Conservation (phyloP, 1,284 basidiomycete species). For the Ceratorhiza oryzae-sativae region DNA sequence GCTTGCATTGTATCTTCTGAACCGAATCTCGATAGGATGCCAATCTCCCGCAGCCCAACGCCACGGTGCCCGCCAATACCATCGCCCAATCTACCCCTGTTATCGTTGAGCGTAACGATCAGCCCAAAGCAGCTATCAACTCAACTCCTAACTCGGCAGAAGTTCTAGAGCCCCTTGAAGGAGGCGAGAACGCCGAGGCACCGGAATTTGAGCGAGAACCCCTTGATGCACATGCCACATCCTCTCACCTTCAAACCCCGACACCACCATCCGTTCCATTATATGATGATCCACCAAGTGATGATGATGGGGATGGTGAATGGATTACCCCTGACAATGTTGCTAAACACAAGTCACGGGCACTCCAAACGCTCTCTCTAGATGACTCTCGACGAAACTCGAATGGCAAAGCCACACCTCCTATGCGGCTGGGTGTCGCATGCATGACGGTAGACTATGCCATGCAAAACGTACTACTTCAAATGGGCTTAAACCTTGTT, state of each 20-base stretch:
- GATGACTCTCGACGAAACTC: conserved; percentile 46
- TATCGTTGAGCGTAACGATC: not conserved
- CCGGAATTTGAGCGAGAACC: conserved; percentile 37
- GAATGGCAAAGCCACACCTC: conserved; percentile 51
- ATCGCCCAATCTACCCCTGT: not conserved
- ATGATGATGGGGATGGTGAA: conserved; percentile 87
- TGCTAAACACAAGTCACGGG: conserved; percentile 84
- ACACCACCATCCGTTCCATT: conserved; percentile 48
- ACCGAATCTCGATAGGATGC: not conserved
- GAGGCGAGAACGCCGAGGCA: conserved; percentile 45
- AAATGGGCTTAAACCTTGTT: conserved; percentile 94
- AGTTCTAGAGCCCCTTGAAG: not conserved
- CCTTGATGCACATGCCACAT: conserved; percentile 35
- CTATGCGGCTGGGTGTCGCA: conserved; percentile 59
- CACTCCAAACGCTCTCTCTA: conserved; percentile 78
- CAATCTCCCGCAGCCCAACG: not conserved
- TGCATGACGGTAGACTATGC: conserved; percentile 99
- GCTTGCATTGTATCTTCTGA: no score
- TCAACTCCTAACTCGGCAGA: not conserved
- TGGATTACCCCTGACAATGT: conserved; percentile 98
- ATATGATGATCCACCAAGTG: conserved; percentile 73
- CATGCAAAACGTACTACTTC: conserved; percentile 97
- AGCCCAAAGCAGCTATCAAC: not conserved
- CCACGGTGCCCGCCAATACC: not conserved
- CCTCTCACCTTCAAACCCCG: conserved; percentile 19